Base-by-base conservation (phyloP, 768 basidiomycete genomes). In the Galerina sulciceps region DNA sequence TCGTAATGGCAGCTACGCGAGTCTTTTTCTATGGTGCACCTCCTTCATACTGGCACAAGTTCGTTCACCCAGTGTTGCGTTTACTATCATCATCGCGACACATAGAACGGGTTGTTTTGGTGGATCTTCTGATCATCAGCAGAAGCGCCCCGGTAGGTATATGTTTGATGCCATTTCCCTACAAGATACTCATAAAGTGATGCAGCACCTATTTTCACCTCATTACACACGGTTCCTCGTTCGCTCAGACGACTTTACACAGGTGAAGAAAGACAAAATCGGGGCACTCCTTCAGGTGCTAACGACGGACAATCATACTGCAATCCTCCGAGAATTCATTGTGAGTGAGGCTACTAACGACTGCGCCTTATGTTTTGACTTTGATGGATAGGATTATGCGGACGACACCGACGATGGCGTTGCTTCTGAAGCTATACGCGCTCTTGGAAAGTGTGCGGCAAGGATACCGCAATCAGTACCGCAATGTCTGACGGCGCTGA, bases 281-380 rank as follows among this genome's bases (percentile, higher is more conserved):
- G 80, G 79, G 22, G 76, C 95, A 4, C 74, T 99, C 51, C 75
- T 88, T n/a, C 79, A 78, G 18, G 67, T 98, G 8, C 78, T 90
- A 49, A 85, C 79, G 22, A 62, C 73, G 26, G 88, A 91, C 38
- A 96, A 89, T 63, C 85, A 88, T 55, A 80, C 85, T 41, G 76
- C 81, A 0, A 81, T 96, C 10, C 75, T 99, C 61, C 80, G 87
- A 20, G 97, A 99, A 69, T 88, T 97, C 63, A 86, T 90, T 60
- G 96, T 96, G 57, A 56, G 90, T 78, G 6, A n/a, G 8, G 3
- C 34, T 51, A 20, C n/a, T 38, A 10, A 6, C 37, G 37, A 18
- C 10, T 51, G 13, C 2, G 35, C 23, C 26, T 23, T 2, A 36
- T 20, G 37, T 15, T 22, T 15, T 22, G 13, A 14, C 22, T 14